phyloP scores from a whole-genome alignment of 2,329 filamentous ascomycete genomes.

The Aspergillus tubingensis region DNA sequence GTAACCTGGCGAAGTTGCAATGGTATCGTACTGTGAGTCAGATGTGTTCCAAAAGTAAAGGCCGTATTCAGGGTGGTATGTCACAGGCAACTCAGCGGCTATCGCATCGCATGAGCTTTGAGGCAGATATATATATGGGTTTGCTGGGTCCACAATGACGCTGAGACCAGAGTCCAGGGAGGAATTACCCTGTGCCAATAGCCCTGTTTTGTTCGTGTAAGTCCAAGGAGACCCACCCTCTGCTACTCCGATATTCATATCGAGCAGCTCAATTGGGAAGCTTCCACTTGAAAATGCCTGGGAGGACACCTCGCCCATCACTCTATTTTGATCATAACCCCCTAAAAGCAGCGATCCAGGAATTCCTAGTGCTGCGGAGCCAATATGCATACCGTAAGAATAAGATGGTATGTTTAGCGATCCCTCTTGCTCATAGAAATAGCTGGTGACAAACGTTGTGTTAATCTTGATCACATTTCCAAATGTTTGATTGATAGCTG shows the following conservation, averaged over 20 bases:
- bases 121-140: conserved; percentile 45
- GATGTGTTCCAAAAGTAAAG: conserved; percentile 20
- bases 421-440: neutral
- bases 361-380: conserved; percentile 36
- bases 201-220: conserved; percentile 22
- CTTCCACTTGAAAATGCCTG: conserved; percentile 15
- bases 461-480: neutral
- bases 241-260: conserved; percentile 45
- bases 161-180: conserved; percentile 31
- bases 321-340: conserved; percentile 38
- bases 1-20: conserved; percentile 20
- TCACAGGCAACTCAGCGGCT: conserved; percentile 40
- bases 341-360: conserved; percentile 42
- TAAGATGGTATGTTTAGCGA: conserved; percentile 36
- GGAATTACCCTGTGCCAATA: conserved; percentile 27
- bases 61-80: conserved; percentile 10
- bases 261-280: conserved; percentile 30
- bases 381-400: conserved; percentile 48
- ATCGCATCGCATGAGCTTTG: conserved; percentile 45
- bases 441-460: neutral
- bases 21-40: conserved; percentile 13
- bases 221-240: conserved; percentile 46
- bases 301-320: conserved; percentile 31
- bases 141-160: conserved; percentile 30
- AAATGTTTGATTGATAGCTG: neutral